Base-by-base conservation (phyloP, 805 yeast genomes). In the Zygosaccharomyces bisporus region DNA sequence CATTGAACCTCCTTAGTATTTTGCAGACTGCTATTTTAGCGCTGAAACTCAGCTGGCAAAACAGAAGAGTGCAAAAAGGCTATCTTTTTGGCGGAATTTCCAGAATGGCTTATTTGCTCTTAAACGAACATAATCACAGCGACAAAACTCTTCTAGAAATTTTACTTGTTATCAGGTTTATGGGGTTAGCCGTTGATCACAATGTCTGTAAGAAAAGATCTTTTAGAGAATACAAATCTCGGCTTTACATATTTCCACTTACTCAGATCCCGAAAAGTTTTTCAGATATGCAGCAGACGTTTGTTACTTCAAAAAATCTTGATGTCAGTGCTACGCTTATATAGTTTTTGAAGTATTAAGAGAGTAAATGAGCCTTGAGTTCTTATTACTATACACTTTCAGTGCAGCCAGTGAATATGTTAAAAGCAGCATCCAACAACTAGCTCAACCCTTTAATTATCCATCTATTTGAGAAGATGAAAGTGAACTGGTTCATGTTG, bases 121-220 rank as follows among this genome's bases (percentile, higher is more conserved):
- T 39, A 30, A 30, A 27, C 8, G 42, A 29, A 10, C 27, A 39
- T 17, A 17, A 39, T 12, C 18, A n/a, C 18, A 30, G 23, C 10
- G 25, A 30, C 14, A 30, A 39, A 30, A 29, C 42, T 7, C 4
- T 19, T 27, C 12, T 29, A 16, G 35, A 29, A 14, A 39, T 19
- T 9, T 35, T 29, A 17, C 12, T 30, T 3, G n/a, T 25, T n/a
- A 29, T 39, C 25, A 39, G 42, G 23, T 29, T 19, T 39, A 12
- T 39, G 42, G 42, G 30, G 42, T 30, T 39, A 39, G 19, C 42
- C 29, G 17, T 17, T 39, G 10, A 29, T 39, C 6, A 39, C 42
- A 18, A 10, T 39, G 8, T 30, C 42, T 8, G 13, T 39, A 20
- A 27, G 35, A 39, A 39, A 29, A 29, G 35, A 8, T 29, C 42